These are phyloP conservation scores for Populus alba DNA, from an alignment of 345 rosid species.

Conservation along the genomic window DNA sequence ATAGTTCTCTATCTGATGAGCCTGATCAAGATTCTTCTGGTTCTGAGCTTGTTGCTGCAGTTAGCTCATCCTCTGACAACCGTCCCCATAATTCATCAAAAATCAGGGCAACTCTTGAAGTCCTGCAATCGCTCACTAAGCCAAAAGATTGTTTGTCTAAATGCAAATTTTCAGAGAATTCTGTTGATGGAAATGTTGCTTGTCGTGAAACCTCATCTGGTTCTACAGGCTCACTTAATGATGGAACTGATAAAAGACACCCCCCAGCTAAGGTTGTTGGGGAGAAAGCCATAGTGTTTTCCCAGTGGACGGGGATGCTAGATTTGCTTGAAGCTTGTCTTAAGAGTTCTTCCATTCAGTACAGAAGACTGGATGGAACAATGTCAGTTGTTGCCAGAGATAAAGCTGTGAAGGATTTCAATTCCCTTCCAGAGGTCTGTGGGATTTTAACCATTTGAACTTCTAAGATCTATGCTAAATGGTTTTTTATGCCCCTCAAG, in stretches of 20 bases:
- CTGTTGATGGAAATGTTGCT: constrained; percentile 21
- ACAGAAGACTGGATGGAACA: constrained; percentile 96
- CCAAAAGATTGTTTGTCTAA: constrained; percentile 30
- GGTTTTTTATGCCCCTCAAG: neutral
- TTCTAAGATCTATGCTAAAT: neutral
- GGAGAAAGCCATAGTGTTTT: constrained; percentile 90
- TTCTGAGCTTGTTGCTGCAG: constrained; percentile 33
- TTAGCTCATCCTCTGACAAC: constrained; percentile 29
- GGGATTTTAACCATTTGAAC: neutral
- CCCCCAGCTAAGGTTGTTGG: constrained; percentile 40
- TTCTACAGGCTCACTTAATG: constrained; percentile 11
- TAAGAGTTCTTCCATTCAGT: constrained; percentile 63
- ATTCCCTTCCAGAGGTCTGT: constrained; percentile 83
- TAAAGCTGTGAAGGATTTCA: constrained; percentile 96
- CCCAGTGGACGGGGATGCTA: constrained; percentile 97
- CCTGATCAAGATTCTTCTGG: constrained; percentile 29
- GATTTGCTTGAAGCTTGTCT: constrained; percentile 83
- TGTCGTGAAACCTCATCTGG: constrained; percentile 28
- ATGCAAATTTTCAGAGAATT: constrained; percentile 18
- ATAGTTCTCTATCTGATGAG: constrained; percentile 40
- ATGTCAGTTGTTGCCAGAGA: constrained; percentile 93
- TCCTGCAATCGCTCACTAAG: constrained; percentile 59
- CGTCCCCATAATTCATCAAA: constrained; percentile 61
- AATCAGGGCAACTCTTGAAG: constrained; percentile 84
- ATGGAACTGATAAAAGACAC: constrained; percentile 25